phyloP scores from a whole-genome alignment of 148 eudicot species.

The Silene uniflora region DNA sequence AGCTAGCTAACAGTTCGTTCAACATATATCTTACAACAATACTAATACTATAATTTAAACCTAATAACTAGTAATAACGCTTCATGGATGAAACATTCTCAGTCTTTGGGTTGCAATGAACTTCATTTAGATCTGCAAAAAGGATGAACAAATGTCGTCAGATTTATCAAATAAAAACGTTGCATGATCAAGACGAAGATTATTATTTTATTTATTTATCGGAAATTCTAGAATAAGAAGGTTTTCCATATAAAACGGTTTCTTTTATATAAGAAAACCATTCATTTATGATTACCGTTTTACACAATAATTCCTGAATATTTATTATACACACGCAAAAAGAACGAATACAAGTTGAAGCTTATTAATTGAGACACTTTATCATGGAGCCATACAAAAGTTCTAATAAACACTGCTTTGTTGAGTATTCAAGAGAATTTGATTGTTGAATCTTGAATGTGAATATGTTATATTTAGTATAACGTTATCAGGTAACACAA shows the following conservation, averaged over 20 bases:
- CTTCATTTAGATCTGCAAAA: conserved; percentile 26
- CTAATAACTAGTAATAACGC: conserved; percentile 3
- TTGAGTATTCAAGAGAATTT: no score
- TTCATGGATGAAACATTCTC: neutral
- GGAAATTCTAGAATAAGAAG: no score
- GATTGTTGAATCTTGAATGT: no score
- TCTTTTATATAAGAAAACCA: no score
- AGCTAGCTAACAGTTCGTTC: neutral
- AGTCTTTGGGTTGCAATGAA: neutral
- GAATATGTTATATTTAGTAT: no score
- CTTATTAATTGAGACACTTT: neutral
- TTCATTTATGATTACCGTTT: no score
- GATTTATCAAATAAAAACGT: neutral
- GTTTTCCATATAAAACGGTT: no score
- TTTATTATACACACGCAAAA: neutral
- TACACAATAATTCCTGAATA: no score
- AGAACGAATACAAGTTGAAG: neutral
- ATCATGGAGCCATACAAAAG: neutral
- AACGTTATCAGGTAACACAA: no score
- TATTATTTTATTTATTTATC: no score
- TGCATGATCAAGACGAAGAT: neutral
- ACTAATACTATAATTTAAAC: conserved; percentile 15
- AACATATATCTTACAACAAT: conserved; percentile 11
- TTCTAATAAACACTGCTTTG: neutral
- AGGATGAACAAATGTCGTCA: neutral